A percentile compares a stretch with the other conserved stretches of the same genome.
These are phyloP conservation scores for Alternaria triticimaculans DNA, from an alignment of 2,329 filamentous ascomycete species.

Conservation along the genomic window DNA sequence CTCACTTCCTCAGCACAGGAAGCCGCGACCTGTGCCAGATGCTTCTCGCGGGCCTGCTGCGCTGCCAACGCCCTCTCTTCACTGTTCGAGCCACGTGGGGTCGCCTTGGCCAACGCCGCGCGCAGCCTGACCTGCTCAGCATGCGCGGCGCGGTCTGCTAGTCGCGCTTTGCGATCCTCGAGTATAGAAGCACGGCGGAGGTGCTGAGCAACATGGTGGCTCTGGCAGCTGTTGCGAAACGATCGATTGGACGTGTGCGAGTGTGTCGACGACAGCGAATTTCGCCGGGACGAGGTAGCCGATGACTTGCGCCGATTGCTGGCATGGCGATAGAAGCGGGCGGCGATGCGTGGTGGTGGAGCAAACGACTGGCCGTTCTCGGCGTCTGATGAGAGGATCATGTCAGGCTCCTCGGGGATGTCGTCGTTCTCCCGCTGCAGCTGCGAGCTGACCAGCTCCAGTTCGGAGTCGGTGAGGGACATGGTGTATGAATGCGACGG, in stretches of 20 bases:
- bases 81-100: conserved; percentile 69
- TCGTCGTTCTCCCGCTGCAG: conserved; percentile 45
- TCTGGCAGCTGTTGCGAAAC: conserved; percentile 66
- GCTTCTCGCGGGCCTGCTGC: conserved; percentile 78
- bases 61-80: conserved; percentile 81
- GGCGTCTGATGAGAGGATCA: conserved; percentile 49
- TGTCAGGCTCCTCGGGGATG: conserved; percentile 52
- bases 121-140: conserved; percentile 82
- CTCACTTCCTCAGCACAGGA: conserved; percentile 83
- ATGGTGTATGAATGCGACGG: conserved; percentile 19
- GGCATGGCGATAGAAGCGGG: conserved; percentile 73
- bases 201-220: conserved; percentile 79
- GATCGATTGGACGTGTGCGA: conserved; percentile 71
- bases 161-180: conserved; percentile 77
- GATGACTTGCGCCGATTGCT: conserved; percentile 75
- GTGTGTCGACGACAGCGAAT: conserved; percentile 78
- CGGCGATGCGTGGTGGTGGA: conserved; percentile 78
- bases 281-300: conserved; percentile 78
- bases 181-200: conserved; percentile 80
- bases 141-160: conserved; percentile 81
- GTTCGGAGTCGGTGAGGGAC: conserved; percentile 44
- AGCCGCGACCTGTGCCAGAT: conserved; percentile 81
- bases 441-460: conserved; percentile 39
- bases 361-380: conserved; percentile 57
- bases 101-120: conserved; percentile 75